A percentile compares a stretch with the other conserved stretches of the same genome.
phyloP scores from a whole-genome alignment of 108 stramenopile genomes.

The Skeletonema tropicum region DNA sequence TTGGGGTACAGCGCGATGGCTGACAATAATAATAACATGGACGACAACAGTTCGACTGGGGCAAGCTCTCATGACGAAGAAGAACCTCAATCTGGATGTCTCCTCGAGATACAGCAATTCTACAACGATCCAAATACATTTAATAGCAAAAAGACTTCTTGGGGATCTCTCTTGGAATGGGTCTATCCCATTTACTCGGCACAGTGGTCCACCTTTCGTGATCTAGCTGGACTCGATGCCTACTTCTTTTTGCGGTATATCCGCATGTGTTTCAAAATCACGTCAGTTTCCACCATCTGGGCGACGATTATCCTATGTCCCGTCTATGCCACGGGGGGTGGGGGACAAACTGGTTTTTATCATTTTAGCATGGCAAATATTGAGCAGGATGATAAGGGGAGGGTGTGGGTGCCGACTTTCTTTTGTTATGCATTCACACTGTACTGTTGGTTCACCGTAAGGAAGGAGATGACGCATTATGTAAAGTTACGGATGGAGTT shows the following conservation, averaged over 20 bases:
- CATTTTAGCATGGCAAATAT: conserved; percentile 87
- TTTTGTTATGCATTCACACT: conserved; percentile 86
- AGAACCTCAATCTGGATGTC: too few species aligned
- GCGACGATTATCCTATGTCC: conserved; percentile 74
- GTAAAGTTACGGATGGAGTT: conserved; percentile 83
- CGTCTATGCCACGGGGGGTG: conserved; percentile 70
- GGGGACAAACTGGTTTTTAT: conserved; percentile 79
- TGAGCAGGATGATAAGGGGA: conserved; percentile 44
- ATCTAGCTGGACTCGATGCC: conserved; percentile 84
- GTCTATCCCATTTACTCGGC: conserved; percentile 35
- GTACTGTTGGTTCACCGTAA: conserved; percentile 84
- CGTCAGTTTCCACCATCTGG: conserved; percentile 81
- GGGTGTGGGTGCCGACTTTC: conserved; percentile 87
- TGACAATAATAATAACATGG: neutral
- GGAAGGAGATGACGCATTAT: conserved; percentile 87
- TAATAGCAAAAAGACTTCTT: neutral
- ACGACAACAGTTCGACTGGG: neutral
- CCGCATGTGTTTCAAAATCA: conserved; percentile 85
- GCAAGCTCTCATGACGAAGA: conserved; percentile 3
- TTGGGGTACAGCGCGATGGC: neutral
- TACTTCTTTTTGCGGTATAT: conserved; percentile 92
- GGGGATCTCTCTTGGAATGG: conserved; percentile 34
- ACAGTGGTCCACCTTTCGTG: conserved; percentile 46
- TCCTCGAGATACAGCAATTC: neutral
- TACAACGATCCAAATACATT: neutral